Conservation (phyloP, 1,139 yeast genomes). For the Yamadazyma trypodendri region DNA sequence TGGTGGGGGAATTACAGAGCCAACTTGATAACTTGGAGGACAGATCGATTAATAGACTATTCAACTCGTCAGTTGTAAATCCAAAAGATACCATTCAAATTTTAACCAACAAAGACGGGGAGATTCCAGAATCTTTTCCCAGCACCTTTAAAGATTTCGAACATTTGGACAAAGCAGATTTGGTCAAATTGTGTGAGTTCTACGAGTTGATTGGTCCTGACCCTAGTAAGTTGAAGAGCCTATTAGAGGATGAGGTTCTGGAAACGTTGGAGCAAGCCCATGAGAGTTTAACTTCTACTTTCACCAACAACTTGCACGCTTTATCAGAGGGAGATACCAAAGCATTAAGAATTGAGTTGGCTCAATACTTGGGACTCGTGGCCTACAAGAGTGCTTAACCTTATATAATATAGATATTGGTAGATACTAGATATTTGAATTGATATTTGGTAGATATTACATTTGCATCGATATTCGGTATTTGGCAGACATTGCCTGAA, state of each 20-base stretch:
- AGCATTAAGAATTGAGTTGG: conserved; percentile 59
- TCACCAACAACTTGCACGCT: conserved; percentile 37
- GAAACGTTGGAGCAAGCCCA: conserved; percentile 34
- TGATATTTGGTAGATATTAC: too few relatives aligned
- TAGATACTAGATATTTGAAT: too few relatives aligned
- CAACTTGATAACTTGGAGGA: conserved; percentile 76
- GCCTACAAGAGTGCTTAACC: not conserved
- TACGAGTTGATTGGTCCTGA: conserved; percentile 65
- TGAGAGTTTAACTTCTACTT: conserved; percentile 27
- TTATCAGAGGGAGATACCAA: conserved; percentile 35
- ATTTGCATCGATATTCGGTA: too few relatives aligned
- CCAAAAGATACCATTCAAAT: conserved; percentile 23
- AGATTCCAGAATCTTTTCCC: conserved; percentile 63
- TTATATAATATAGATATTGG: too few relatives aligned
- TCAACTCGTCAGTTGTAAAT: conserved; percentile 35
- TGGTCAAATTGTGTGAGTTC: conserved; percentile 61
- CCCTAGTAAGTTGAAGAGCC: conserved; percentile 44
- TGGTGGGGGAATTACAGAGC: conserved; percentile 86
- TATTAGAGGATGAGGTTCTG: conserved; percentile 40
- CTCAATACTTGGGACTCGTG: conserved; percentile 61
- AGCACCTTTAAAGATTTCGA: conserved; percentile 54
- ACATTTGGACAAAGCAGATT: conserved; percentile 37
- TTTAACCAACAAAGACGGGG: conserved; percentile 69
- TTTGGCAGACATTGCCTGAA: too few relatives aligned
- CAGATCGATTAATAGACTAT: conserved; percentile 57